Base-by-base conservation (phyloP, 148 eudicot genomes). In the Heliamphora exappendiculata region DNA sequence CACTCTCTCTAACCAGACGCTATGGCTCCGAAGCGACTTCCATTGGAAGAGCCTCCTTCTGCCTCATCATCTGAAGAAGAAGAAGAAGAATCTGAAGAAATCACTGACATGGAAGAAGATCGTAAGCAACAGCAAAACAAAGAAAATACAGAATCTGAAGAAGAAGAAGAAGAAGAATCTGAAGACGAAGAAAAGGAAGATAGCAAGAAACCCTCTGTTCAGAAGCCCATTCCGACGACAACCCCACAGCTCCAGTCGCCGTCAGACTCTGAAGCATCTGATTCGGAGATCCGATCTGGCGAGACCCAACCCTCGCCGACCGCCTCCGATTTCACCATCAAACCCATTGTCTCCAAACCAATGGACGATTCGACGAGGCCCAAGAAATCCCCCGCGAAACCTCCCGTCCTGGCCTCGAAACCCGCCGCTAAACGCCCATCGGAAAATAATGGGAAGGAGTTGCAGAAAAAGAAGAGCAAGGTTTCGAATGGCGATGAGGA, bases 11-110 rank as follows among this genome's bases (percentile, higher is more conserved):
- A 14, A 42, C 11, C 26, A 19, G 0, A 4, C 5, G 17, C 78
- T 31, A 87, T 87, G 90, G 76, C 85, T 49, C 70, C 71, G 29
- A 88, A 84, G 75, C 75, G 77, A 39, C 29, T 65, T 39, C 83
- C 82, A 0, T 75, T 74, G 42, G 77, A 80, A 3, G 50, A 80
- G 3, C 81, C 82, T 0, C 87, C 90, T 4, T 75, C 85, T 28
- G 84, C 88, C 4, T 84, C 88, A 37, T 67, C 68, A 10, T 78
- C 80, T 7, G 20, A 14, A 41, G 44, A 39, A 29, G 17, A 33
- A 70, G 77, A 71, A 42, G 82, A 44, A 2, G 78, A 55, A 31
- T 73, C 69, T 19, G 80, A 72, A 3, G 57, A 72, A 26, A 37
- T 10, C 51, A 62, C 5, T 1, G 80, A 79, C 6, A 45, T 73